phyloP scores from a whole-genome alignment of 108 stramenopile species.

The Skeletonema potamos region DNA sequence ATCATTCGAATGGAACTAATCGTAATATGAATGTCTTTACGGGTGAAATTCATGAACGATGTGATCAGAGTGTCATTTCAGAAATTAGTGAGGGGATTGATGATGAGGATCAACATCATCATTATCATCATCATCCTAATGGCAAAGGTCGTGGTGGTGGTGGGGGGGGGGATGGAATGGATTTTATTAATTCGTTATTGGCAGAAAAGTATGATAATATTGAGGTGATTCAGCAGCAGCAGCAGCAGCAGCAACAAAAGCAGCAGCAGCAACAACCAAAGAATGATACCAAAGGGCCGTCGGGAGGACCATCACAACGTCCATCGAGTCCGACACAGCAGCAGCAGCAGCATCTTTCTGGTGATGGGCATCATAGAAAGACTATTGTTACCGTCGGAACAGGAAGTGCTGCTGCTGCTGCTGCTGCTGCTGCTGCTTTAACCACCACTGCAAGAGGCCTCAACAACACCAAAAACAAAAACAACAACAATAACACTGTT shows the following conservation, averaged over 20 bases:
- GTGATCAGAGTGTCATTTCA: conserved; percentile 29
- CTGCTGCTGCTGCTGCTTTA: background rate
- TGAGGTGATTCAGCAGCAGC: background rate
- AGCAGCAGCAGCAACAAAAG: background rate
- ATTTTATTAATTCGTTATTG: background rate
- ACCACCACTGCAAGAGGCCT: no score
- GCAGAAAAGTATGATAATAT: background rate
- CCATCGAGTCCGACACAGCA: background rate
- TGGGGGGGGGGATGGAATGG: background rate
- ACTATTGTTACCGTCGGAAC: no score
- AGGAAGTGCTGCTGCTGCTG: no score
- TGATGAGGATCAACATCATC: background rate
- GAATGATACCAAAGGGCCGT: background rate
- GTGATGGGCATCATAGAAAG: no score
- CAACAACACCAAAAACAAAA: background rate
- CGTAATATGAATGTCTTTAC: background rate
- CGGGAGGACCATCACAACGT: background rate
- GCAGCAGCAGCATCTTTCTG: no score
- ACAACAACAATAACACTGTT: background rate
- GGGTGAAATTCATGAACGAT: background rate
- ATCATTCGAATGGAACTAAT: background rate
- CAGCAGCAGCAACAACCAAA: background rate
- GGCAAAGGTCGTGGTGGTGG: no score
- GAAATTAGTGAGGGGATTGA: conserved; percentile 22
- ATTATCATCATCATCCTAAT: no score